Conservation (phyloP, 2,329 filamentous ascomycete genomes). For the Fusarium subglutinans region DNA sequence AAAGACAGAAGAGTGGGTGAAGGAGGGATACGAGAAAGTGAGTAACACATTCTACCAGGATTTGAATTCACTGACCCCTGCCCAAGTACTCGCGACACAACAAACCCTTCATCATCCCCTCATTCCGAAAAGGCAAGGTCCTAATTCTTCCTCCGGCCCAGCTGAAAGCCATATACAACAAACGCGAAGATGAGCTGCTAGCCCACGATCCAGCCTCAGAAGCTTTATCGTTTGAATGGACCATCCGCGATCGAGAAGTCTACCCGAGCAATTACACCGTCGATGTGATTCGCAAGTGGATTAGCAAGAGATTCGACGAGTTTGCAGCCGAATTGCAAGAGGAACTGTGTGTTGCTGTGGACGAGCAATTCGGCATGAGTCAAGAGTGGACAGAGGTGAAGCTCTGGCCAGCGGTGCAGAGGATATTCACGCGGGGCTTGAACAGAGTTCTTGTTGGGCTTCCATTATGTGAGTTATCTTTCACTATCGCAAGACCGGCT, state of each 20-base stretch:
- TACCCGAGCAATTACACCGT: background rate
- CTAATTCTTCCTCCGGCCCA: background rate
- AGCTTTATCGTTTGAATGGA: background rate
- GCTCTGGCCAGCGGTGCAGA: background rate
- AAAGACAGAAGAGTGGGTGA: constrained; percentile 1
- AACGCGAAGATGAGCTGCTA: background rate
- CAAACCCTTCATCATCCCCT: background rate
- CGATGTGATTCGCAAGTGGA: background rate
- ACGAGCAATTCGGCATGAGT: background rate
- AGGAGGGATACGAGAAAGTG: background rate
- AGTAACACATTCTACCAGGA: too few relatives aligned
- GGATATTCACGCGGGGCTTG: background rate
- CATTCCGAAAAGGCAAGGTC: background rate
- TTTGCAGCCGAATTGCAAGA: background rate
- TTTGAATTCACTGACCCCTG: background rate
- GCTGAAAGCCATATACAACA: background rate
- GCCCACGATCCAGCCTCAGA: background rate
- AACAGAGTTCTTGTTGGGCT: background rate
- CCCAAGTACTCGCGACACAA: background rate
- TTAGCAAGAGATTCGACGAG: background rate
- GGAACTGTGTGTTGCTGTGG: background rate
- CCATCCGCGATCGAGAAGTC: background rate
- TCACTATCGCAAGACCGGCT: fast-evolving
- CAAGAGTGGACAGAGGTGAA: background rate
- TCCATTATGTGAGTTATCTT: background rate